These are phyloP conservation scores for Cucumis cinereus DNA, from an alignment of 306 rosid species.

Conservation along the genomic window DNA sequence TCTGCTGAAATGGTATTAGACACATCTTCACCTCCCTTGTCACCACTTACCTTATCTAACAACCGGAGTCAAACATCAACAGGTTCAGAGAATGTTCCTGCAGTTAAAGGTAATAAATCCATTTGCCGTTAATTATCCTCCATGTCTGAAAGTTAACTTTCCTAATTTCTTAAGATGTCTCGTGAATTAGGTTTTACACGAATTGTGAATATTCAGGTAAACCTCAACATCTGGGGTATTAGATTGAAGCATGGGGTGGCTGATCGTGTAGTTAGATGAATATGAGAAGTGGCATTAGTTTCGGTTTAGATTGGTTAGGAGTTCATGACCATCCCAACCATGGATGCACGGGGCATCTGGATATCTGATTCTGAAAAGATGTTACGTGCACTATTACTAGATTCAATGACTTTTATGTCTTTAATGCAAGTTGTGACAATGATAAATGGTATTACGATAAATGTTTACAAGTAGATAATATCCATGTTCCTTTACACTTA, in stretches of 20 bases:
- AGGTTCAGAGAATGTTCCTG: slow-evolving; percentile 28
- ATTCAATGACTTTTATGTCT: not conserved
- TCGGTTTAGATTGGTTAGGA: not conserved
- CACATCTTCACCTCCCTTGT: slow-evolving; percentile 50
- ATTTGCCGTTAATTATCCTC: not conserved
- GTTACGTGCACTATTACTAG: not conserved
- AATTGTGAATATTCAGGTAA: not conserved
- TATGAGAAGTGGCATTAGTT: not conserved
- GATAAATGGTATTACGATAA: not conserved
- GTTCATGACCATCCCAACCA: not conserved
- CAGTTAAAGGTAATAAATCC: slow-evolving; percentile 43
- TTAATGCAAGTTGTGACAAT: not conserved
- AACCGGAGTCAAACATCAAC: slow-evolving; percentile 23
- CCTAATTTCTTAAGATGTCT: not conserved
- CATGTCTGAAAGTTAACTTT: not conserved
- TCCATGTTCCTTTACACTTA: not conserved
- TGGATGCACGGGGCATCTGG: not conserved
- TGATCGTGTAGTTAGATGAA: not conserved
- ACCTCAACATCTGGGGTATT: not conserved
- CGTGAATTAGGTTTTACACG: not conserved
- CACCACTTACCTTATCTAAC: slow-evolving; percentile 46
- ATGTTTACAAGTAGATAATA: not conserved
- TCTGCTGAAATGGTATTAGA: slow-evolving; percentile 27
- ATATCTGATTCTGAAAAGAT: not conserved
- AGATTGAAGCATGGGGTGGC: slow-evolving; percentile 2